Conservation (phyloP, 441 rosid species). For the Pelargonium australe region DNA sequence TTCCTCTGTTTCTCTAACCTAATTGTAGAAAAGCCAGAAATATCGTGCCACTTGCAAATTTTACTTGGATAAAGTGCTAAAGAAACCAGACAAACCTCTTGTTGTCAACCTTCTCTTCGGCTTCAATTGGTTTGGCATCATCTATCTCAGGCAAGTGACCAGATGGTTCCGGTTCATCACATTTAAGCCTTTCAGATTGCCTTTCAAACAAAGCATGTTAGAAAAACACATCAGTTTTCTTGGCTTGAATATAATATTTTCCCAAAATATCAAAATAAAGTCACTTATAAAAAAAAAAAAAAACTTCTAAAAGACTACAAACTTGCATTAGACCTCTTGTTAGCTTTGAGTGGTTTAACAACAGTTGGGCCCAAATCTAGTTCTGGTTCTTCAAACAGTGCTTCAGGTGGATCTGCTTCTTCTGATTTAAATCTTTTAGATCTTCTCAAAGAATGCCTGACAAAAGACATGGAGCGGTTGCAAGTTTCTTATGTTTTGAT, state of each 20-base stretch:
- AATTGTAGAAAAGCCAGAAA: too few species aligned
- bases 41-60: not conserved
- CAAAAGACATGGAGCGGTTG: not conserved
- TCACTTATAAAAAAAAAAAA: not conserved
- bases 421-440: not conserved
- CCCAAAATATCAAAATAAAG: not conserved
- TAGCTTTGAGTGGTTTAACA: not conserved
- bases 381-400: not conserved
- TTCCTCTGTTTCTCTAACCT: not conserved
- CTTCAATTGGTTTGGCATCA: not conserved
- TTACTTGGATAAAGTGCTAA: not conserved
- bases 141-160: slow-evolving; percentile 25
- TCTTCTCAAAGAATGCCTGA: slow-evolving; percentile 19
- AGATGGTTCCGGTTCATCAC: slow-evolving; percentile 25
- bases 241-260: not conserved
- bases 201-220: slow-evolving; percentile 30
- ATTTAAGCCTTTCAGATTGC: slow-evolving; percentile 25
- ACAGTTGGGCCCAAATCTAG: not conserved
- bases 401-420: not conserved
- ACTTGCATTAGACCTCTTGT: not conserved
- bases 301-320: not conserved
- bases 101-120: not conserved
- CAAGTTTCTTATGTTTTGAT: slow-evolving; percentile 8
- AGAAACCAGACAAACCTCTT: not conserved
- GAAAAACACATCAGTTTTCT: slow-evolving; percentile 3